These are phyloP conservation scores for Kluyveromyces marxianus DNA, from an alignment of 1,139 yeast species.

Conservation along the genomic window DNA sequence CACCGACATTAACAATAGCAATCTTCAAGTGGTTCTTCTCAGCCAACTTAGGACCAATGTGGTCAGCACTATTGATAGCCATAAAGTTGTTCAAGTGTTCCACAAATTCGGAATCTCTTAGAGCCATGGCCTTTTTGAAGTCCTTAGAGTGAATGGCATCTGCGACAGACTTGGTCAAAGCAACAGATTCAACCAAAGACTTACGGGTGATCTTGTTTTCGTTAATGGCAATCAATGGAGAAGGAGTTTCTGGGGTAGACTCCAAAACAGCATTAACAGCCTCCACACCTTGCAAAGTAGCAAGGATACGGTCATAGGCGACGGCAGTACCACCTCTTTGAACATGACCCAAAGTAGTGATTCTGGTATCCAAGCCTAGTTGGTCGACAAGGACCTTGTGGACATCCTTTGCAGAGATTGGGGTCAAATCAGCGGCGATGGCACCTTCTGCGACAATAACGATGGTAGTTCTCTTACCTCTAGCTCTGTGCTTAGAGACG, in stretches of 20 bases:
- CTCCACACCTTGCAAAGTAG: constrained; percentile 95
- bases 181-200: constrained; percentile 84
- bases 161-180: constrained; percentile 78
- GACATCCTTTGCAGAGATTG: constrained; percentile 73
- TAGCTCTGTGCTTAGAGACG: constrained; percentile 65
- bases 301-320: constrained; percentile 82
- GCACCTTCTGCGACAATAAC: constrained; percentile 99
- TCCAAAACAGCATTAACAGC: constrained; percentile 92
- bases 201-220: constrained; percentile 82
- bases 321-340: constrained; percentile 99
- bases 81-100: constrained; percentile 70
- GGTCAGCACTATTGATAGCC: constrained; percentile 64
- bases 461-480: constrained; percentile 89
- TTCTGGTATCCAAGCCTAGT: constrained; percentile 86
- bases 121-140: constrained; percentile 76
- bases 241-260: constrained; percentile 82
- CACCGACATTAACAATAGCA: constrained; percentile 88
- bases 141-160: constrained; percentile 71
- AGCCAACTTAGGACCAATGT: constrained; percentile 47
- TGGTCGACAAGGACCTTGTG: constrained; percentile 65
- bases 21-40: constrained; percentile 44
- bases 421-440: constrained; percentile 70
- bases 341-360: constrained; percentile 92
- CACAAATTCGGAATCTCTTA: constrained; percentile 80
- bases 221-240: constrained; percentile 87